Percentiles rank a stretch among this genome's conserved stretches.
phyloP scores from a whole-genome alignment of 441 rosid genomes.

The Oxalis stricta region DNA sequence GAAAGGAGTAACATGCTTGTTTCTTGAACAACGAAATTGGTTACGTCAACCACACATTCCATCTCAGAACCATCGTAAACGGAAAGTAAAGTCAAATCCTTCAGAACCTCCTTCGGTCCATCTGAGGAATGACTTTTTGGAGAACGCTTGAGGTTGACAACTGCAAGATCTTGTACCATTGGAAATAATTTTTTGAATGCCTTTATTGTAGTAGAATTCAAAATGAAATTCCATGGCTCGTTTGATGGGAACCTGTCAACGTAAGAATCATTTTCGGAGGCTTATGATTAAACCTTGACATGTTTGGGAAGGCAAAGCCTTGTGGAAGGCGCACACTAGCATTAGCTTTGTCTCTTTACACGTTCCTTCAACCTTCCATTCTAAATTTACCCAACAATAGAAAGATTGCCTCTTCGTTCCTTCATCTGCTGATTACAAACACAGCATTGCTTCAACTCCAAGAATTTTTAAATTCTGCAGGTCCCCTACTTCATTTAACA shows the following conservation, averaged over 20 bases:
- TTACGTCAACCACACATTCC: slow-evolving; percentile 4
- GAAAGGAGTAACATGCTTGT: neutral
- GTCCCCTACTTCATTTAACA: slow-evolving; percentile 2
- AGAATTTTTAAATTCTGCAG: neutral
- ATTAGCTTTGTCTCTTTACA: too few species aligned
- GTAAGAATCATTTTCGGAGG: neutral
- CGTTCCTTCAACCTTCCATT: too few species aligned
- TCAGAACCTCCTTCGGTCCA: slow-evolving; percentile 1
- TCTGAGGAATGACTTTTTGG: slow-evolving; percentile 2
- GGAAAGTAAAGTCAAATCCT: neutral
- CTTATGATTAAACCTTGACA: neutral
- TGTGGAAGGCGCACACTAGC: neutral
- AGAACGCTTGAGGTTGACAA: neutral
- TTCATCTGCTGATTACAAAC: too few species aligned
- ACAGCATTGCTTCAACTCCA: neutral
- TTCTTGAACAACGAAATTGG: neutral
- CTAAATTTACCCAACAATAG: neutral
- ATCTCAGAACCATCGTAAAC: neutral
- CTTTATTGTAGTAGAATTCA: neutral
- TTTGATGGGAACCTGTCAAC: neutral
- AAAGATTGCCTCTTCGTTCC: too few species aligned
- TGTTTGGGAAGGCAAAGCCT: neutral
- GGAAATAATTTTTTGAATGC: slow-evolving; percentile 4
- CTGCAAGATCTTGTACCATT: slow-evolving; percentile 1
- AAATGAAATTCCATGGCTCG: neutral